Evolutionary conservation across 192 early-diverging fungal species (phyloP).

Genomic region (Powellomyces hirtus): DNA sequence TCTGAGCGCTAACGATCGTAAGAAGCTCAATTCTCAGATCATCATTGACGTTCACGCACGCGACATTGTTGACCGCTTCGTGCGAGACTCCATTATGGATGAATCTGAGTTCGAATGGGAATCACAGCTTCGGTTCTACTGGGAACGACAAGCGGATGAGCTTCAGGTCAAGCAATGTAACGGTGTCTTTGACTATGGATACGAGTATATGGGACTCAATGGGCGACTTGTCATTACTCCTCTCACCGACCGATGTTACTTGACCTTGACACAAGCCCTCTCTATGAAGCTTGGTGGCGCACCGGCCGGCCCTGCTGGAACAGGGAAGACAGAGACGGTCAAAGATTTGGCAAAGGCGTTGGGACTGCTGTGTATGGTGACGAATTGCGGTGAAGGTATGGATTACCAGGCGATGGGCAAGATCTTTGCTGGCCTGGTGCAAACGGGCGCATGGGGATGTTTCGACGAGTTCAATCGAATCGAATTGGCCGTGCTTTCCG

Average conservation of each 20-base stretch:
- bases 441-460: constrained; percentile 63
- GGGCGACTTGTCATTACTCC: constrained; percentile 60
- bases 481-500: constrained; percentile 59
- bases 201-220: constrained; percentile 62
- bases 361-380: constrained; percentile 59
- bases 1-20: constrained; percentile 50
- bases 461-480: constrained; percentile 68
- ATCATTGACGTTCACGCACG: constrained; percentile 64
- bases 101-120: constrained; percentile 63
- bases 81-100: constrained; percentile 55
- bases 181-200: constrained; percentile 62
- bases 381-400: constrained; percentile 63
- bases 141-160: constrained; percentile 52
- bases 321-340: constrained; percentile 64
- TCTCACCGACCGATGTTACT: constrained; percentile 59
- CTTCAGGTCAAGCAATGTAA: constrained; percentile 52
- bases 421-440: constrained; percentile 62
- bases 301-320: constrained; percentile 61
- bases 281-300: constrained; percentile 62
- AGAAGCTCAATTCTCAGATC: constrained; percentile 59
- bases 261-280: constrained; percentile 57
- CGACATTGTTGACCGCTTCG: constrained; percentile 61
- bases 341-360: constrained; percentile 63
- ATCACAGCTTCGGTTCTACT: constrained; percentile 62
- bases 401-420: constrained; percentile 66